Percentiles rank a stretch among this genome's conserved stretches.
These are phyloP conservation scores for Lactarius sanguifluus DNA, from an alignment of 768 basidiomycete genomes.

Conservation along the genomic window DNA sequence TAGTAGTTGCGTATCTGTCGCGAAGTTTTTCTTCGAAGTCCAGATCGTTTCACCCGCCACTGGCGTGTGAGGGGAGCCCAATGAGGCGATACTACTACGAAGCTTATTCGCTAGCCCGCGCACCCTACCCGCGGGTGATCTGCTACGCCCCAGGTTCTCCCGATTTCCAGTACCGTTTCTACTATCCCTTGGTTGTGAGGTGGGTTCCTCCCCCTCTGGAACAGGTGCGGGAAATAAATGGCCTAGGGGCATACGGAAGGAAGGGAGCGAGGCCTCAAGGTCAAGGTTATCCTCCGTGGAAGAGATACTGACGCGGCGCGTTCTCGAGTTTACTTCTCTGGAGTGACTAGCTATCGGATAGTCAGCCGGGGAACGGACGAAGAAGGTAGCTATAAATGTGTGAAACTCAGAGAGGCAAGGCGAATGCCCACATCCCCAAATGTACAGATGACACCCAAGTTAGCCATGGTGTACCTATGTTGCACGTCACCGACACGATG, in stretches of 20 bases:
- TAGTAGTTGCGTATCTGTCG: conserved; percentile 76
- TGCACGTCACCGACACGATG: not conserved
- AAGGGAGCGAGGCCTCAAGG: conserved; percentile 35
- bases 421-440: conserved; percentile 2
- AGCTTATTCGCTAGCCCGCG: conserved; percentile 42
- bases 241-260: conserved; percentile 16
- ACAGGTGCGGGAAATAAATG: conserved; percentile 24
- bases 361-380: conserved; percentile 9
- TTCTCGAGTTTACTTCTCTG: conserved; percentile 27
- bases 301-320: conserved; percentile 29
- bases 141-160: conserved; percentile 23
- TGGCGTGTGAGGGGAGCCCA: conserved; percentile 50
- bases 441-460: not conserved
- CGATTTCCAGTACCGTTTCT: conserved; percentile 4
- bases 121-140: conserved; percentile 24
- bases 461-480: conserved; percentile 8
- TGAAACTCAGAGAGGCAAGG: not conserved
- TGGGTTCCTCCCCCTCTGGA: conserved; percentile 25
- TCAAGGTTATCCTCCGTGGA: conserved; percentile 31
- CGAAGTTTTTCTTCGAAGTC: conserved; percentile 77
- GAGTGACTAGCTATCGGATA: conserved; percentile 24
- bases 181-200: conserved; percentile 3
- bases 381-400: not conserved
- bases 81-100: conserved; percentile 45
- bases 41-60: conserved; percentile 55